A percentile compares a stretch with the other conserved stretches of the same genome.
Conservation (phyloP, 2,329 filamentous ascomycete species). For the Alternaria gaisen region DNA sequence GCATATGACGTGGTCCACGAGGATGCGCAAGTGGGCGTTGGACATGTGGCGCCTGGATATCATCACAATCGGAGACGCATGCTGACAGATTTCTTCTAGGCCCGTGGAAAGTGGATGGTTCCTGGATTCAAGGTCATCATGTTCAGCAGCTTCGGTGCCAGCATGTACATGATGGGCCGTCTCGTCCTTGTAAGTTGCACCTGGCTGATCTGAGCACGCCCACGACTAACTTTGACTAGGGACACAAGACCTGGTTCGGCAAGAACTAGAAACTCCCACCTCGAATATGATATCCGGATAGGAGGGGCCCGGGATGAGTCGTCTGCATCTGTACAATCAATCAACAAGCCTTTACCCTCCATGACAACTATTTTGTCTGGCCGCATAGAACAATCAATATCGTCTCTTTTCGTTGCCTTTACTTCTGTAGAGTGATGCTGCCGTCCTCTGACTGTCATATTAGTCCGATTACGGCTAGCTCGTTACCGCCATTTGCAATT, state of each 20-base stretch:
- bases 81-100: conserved; percentile 55
- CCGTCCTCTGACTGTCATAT: not conserved
- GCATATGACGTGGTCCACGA: conserved; percentile 1
- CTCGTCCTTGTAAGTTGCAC: conserved; percentile 63
- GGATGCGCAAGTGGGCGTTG: not conserved
- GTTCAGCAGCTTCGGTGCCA: conserved; percentile 70
- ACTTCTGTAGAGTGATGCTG: not conserved
- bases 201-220: not conserved
- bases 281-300: conserved; percentile 12
- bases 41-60: not conserved
- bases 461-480: not conserved
- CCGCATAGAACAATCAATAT: conserved; percentile 9
- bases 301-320: conserved; percentile 23
- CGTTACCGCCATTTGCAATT: not conserved
- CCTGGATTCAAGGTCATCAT: conserved; percentile 73
- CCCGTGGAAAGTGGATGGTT: conserved; percentile 71
- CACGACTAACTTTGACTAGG: conserved; percentile 47
- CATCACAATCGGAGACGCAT: not conserved
- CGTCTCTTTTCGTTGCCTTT: not conserved
- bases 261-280: conserved; percentile 42
- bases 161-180: conserved; percentile 77
- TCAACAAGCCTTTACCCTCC: conserved; percentile 28
- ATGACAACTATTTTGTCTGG: conserved; percentile 5
- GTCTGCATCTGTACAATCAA: conserved; percentile 46
- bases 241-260: conserved; percentile 79